These are phyloP conservation scores for Seminavis robusta DNA, from an alignment of 108 stramenopile species.

Conservation along the genomic window DNA sequence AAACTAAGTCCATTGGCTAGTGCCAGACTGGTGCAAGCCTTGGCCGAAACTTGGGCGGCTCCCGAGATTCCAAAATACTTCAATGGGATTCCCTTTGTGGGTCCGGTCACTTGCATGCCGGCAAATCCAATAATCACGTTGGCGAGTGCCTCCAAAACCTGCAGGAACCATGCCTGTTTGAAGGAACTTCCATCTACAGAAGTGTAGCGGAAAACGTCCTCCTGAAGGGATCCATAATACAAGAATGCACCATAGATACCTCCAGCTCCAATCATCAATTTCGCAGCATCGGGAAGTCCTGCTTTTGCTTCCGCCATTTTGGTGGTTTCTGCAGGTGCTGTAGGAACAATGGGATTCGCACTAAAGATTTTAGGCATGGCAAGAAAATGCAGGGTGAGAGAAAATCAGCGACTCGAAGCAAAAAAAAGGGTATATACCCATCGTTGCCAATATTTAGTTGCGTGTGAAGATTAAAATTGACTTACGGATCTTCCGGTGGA, in stretches of 20 bases:
- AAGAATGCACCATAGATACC: constrained; percentile 96
- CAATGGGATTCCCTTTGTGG: constrained; percentile 78
- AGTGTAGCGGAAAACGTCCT: constrained; percentile 90
- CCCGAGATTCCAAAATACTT: constrained; percentile 85
- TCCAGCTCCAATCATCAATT: constrained; percentile 85
- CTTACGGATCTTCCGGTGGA: too few species aligned
- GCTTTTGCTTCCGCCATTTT: too few species aligned
- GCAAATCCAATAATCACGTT: constrained; percentile 86
- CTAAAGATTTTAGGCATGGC: too few species aligned
- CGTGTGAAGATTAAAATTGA: too few species aligned
- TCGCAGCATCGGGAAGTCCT: constrained; percentile 60
- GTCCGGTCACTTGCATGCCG: constrained; percentile 80
- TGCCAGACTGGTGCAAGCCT: constrained; percentile 88
- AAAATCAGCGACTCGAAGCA: too few species aligned
- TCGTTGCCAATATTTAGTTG: too few species aligned
- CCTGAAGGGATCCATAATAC: constrained; percentile 94
- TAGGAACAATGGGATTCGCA: too few species aligned
- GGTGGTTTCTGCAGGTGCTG: too few species aligned
- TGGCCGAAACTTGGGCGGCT: constrained; percentile 86
- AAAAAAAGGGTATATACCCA: too few species aligned
- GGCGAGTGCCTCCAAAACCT: constrained; percentile 87
- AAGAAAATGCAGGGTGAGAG: too few species aligned
- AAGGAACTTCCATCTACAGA: constrained; percentile 84
- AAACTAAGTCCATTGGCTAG: constrained; percentile 85
- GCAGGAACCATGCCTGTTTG: constrained; percentile 90